A percentile compares a stretch with the other conserved stretches of the same genome.
Conservation (phyloP, 1,284 basidiomycete genomes). For the Leccinum griseonigrum region DNA sequence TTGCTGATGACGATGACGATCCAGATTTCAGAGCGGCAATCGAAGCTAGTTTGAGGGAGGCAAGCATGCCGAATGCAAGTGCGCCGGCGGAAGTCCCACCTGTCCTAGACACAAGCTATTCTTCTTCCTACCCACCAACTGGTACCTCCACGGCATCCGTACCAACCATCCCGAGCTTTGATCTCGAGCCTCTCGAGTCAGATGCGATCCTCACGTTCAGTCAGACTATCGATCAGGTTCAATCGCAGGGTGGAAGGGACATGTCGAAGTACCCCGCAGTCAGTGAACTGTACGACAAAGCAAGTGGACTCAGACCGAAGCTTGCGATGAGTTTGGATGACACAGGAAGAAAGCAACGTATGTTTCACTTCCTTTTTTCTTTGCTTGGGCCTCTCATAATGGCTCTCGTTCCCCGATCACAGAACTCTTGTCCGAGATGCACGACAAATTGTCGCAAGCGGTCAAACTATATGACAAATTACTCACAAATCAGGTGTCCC, state of each 20-base stretch:
- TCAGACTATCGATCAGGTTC: slow-evolving; percentile 84
- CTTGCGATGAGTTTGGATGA: slow-evolving; percentile 85
- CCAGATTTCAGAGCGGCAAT: slow-evolving; percentile 93
- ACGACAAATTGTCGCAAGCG: slow-evolving; percentile 88
- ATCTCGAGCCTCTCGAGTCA: slow-evolving; percentile 75
- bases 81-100: slow-evolving; percentile 67
- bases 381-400: background rate
- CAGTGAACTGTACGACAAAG: slow-evolving; percentile 82
- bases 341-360: slow-evolving; percentile 81
- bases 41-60: slow-evolving; percentile 90
- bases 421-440: slow-evolving; percentile 91
- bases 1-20: slow-evolving; percentile 80
- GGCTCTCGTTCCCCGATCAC: background rate
- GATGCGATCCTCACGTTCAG: slow-evolving; percentile 88
- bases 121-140: slow-evolving; percentile 46
- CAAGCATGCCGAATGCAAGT: slow-evolving; percentile 74
- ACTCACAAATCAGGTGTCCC: slow-evolving; percentile 79
- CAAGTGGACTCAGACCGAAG: slow-evolving; percentile 78
- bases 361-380: slow-evolving; percentile 33
- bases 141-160: slow-evolving; percentile 38
- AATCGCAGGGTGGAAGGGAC: slow-evolving; percentile 75
- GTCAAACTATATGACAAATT: slow-evolving; percentile 89
- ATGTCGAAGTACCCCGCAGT: slow-evolving; percentile 80
- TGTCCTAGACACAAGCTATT: slow-evolving; percentile 43
- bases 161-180: slow-evolving; percentile 66